These are phyloP conservation scores for Podospora sp. DNA, from an alignment of 495 filamentous ascomycete genomes.

Conservation along the genomic window DNA sequence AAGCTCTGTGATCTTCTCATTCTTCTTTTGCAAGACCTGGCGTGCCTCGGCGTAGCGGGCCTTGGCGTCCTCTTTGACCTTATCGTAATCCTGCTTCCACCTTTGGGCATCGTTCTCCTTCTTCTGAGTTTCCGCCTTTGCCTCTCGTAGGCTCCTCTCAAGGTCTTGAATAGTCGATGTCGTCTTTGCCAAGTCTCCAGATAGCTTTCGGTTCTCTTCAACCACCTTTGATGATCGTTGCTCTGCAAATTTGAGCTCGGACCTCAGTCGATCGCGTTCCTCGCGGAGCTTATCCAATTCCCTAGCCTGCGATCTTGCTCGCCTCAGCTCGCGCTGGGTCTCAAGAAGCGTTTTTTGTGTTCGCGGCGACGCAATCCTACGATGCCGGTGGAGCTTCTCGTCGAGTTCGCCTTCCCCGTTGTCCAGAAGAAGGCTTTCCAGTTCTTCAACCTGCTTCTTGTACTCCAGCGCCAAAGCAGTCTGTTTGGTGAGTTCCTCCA, in stretches of 20 bases:
- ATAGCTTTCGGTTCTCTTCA: slow-evolving; percentile 51
- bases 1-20: slow-evolving; percentile 59
- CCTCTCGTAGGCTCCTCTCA: slow-evolving; percentile 45
- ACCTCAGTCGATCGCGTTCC: slow-evolving; percentile 51
- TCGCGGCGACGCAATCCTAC: slow-evolving; percentile 42
- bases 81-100: slow-evolving; percentile 54
- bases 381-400: slow-evolving; percentile 33
- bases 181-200: slow-evolving; percentile 43
- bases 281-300: slow-evolving; percentile 52
- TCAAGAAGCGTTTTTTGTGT: slow-evolving; percentile 52
- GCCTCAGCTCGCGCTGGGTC: slow-evolving; percentile 49
- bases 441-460: slow-evolving; percentile 64
- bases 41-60: slow-evolving; percentile 54
- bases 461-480: slow-evolving; percentile 69
- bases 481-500: slow-evolving; percentile 64
- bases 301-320: slow-evolving; percentile 52
- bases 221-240: slow-evolving; percentile 44
- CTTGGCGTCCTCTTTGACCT: slow-evolving; percentile 64
- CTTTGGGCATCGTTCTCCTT: slow-evolving; percentile 57
- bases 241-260: slow-evolving; percentile 50
- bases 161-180: slow-evolving; percentile 44
- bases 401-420: slow-evolving; percentile 43
- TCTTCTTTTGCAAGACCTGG: slow-evolving; percentile 63
- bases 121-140: slow-evolving; percentile 43
- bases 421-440: slow-evolving; percentile 54